phyloP scores from a whole-genome alignment of 441 rosid species.

The Rhodomyrtus psidioides region DNA sequence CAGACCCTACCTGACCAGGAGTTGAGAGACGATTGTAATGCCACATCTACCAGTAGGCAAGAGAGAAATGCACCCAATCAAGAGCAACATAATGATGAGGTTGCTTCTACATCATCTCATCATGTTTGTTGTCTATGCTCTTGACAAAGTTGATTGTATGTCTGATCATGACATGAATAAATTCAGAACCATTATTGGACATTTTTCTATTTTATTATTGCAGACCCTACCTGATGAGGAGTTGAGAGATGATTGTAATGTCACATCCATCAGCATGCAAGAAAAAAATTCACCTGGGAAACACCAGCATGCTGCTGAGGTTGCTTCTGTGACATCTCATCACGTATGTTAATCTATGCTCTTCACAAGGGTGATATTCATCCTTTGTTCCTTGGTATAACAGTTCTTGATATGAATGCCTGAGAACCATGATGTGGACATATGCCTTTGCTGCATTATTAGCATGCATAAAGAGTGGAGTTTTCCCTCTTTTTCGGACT shows the following conservation, averaged over 20 bases:
- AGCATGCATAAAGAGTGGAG: neutral
- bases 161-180: neutral
- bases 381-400: neutral
- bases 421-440: neutral
- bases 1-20: neutral
- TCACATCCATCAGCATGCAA: neutral
- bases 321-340: conserved; percentile 17
- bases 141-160: neutral
- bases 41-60: neutral
- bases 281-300: neutral
- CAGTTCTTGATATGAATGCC: neutral
- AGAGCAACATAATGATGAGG: neutral
- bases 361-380: neutral
- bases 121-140: neutral
- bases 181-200: neutral
- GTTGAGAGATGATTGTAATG: neutral
- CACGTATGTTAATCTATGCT: conserved; percentile 15
- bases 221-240: neutral
- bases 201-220: neutral
- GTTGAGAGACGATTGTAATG: neutral
- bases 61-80: neutral
- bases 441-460: neutral
- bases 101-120: neutral
- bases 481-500: neutral
- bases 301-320: conserved; percentile 8